A percentile compares a stretch with the other conserved stretches of the same genome.
These are phyloP conservation scores for Xerocomellus intermedius DNA, from an alignment of 768 basidiomycete species.

Conservation along the genomic window DNA sequence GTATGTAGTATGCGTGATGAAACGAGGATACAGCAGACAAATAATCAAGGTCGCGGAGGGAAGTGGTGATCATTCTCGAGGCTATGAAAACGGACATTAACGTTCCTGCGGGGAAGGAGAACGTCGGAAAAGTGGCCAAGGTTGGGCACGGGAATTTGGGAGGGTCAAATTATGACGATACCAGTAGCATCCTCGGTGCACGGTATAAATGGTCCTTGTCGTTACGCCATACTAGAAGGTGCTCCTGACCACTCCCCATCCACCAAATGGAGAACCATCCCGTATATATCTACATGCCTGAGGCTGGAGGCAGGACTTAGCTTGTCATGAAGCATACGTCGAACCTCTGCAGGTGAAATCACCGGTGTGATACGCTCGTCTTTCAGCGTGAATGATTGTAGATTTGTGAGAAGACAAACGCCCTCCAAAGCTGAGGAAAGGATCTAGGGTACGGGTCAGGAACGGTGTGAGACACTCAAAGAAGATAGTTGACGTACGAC, in stretches of 20 bases:
- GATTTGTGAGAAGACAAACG: neutral
- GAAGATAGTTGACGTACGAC: neutral
- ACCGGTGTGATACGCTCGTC: too few species aligned
- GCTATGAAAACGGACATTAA: conserved; percentile 68
- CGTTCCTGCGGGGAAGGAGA: conserved; percentile 36
- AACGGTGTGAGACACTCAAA: neutral
- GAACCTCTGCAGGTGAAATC: neutral
- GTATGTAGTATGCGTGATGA: too few species aligned
- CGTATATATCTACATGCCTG: neutral
- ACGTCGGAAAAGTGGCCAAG: conserved; percentile 44
- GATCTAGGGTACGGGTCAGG: conserved; percentile 1
- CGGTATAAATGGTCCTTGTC: too few species aligned
- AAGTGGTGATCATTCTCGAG: conserved; percentile 51
- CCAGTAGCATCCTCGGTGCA: too few species aligned
- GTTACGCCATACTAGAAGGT: too few species aligned
- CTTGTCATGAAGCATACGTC: neutral
- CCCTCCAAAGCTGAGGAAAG: neutral
- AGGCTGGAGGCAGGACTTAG: neutral
- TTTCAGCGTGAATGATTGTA: conserved; percentile 5
- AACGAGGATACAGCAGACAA: conserved; percentile 31
- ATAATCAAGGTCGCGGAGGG: conserved; percentile 38
- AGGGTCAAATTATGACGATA: too few species aligned
- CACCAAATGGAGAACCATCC: neutral
- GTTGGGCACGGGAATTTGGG: conserved; percentile 40
- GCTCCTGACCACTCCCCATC: conserved; percentile 9